Conservation (phyloP, 306 rosid genomes). For the Ziziphus jujuba region DNA sequence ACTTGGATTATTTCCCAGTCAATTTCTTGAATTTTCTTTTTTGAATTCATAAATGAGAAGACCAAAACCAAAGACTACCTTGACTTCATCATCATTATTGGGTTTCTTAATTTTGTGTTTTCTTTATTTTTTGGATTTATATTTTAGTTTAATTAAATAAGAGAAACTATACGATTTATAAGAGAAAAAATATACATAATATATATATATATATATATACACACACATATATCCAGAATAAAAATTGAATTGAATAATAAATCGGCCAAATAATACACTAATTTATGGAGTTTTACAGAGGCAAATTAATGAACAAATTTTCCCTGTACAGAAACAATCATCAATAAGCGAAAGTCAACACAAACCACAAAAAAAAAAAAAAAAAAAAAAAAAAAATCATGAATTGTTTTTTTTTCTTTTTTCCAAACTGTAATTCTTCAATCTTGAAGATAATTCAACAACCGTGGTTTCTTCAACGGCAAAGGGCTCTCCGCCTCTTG, state of each 20-base stretch:
- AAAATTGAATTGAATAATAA: constrained; percentile 24
- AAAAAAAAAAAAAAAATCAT: not conserved
- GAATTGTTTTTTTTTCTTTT: not conserved
- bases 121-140: too few species aligned
- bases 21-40: too few species aligned
- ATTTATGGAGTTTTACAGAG: not conserved
- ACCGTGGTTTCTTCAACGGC: constrained; percentile 67
- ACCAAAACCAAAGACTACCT: too few species aligned
- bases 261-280: not conserved
- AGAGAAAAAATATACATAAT: too few species aligned
- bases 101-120: too few species aligned
- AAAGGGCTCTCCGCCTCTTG: constrained; percentile 90
- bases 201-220: too few species aligned
- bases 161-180: too few species aligned
- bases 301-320: constrained; percentile 46
- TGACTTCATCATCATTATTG: too few species aligned
- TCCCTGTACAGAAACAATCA: constrained; percentile 50
- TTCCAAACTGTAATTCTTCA: constrained; percentile 9
- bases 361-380: not conserved
- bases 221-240: not conserved
- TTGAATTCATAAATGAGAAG: too few species aligned
- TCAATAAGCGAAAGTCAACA: not conserved
- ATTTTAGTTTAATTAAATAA: too few species aligned
- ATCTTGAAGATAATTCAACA: constrained; percentile 23
- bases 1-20: too few species aligned